Percentiles rank a stretch among this genome's conserved stretches.
phyloP scores from a whole-genome alignment of 1,284 basidiomycete species.

The Cutaneotrichosporon dermatis region DNA sequence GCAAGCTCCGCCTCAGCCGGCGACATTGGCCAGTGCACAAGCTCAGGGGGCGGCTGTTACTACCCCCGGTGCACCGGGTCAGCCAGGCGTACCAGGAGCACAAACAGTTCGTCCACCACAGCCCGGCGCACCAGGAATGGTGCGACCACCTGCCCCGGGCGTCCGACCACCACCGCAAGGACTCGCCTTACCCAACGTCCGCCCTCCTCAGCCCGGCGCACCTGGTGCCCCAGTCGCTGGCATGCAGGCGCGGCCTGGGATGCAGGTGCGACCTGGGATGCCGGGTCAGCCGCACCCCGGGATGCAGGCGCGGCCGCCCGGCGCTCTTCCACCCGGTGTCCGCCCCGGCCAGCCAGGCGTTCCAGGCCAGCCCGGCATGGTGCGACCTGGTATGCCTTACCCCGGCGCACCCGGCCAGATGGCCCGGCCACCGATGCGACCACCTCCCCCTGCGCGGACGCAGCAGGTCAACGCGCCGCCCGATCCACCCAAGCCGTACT shows the following conservation, averaged over 20 bases:
- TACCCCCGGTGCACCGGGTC: not conserved
- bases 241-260: slow-evolving; percentile 3
- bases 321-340: not conserved
- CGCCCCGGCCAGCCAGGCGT: slow-evolving; percentile 4
- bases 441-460: not conserved
- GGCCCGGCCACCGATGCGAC: slow-evolving; percentile 3
- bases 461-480: slow-evolving; percentile 16
- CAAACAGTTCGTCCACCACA: slow-evolving; percentile 2
- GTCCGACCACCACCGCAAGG: not conserved
- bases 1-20: slow-evolving; percentile 1
- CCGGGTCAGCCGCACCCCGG: not conserved
- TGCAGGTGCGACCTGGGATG: slow-evolving; percentile 1
- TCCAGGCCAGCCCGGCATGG: not conserved
- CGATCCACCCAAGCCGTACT: slow-evolving; percentile 35
- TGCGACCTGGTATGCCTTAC: slow-evolving; percentile 8
- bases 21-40: slow-evolving; percentile 5
- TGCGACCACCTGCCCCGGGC: not conserved
- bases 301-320: slow-evolving; percentile 6
- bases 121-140: slow-evolving; percentile 7
- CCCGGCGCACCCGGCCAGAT: not conserved
- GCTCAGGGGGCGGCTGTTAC: slow-evolving; percentile 6
- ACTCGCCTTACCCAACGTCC: not conserved
- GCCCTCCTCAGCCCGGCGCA: not conserved
- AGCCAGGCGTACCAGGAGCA: not conserved
- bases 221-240: not conserved